Evolutionary conservation across 768 basidiomycete genomes (phyloP).

Genomic region (Tulasnella sp.): DNA sequence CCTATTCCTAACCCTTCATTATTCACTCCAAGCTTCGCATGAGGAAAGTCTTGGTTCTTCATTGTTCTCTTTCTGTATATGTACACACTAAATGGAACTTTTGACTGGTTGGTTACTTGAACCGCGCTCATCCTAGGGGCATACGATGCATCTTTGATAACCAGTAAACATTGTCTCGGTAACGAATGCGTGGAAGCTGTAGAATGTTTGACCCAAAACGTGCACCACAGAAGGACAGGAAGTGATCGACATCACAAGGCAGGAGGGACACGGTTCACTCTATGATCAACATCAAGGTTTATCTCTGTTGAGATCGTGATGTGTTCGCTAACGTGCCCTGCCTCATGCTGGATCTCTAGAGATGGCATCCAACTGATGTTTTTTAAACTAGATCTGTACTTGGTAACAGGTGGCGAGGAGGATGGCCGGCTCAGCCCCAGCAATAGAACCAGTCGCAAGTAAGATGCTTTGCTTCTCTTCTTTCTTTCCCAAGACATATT

Average conservation of each 20-base stretch:
- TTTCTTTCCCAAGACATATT: background rate
- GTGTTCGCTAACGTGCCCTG: background rate
- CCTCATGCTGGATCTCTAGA: background rate
- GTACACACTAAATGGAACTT: background rate
- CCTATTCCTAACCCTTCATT: background rate
- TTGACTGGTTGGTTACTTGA: background rate
- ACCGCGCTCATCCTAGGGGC: background rate
- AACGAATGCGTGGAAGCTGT: background rate
- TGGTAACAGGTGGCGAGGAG: background rate
- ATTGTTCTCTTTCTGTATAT: background rate
- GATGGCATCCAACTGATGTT: background rate
- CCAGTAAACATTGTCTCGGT: background rate
- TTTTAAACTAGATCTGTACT: background rate
- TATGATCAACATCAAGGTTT: background rate
- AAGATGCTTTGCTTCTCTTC: background rate
- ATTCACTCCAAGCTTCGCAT: conserved; percentile 1
- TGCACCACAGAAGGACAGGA: background rate
- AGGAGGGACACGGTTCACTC: background rate
- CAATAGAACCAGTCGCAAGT: too few relatives aligned
- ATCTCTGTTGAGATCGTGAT: background rate
- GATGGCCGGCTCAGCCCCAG: too few relatives aligned
- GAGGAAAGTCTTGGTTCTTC: background rate
- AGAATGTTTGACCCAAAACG: background rate
- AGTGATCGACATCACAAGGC: background rate
- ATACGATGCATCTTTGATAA: background rate